Percentiles rank a stretch among this genome's conserved stretches.
Conservation (phyloP, 305 asterid genomes). For the Fraxinus nigra region DNA sequence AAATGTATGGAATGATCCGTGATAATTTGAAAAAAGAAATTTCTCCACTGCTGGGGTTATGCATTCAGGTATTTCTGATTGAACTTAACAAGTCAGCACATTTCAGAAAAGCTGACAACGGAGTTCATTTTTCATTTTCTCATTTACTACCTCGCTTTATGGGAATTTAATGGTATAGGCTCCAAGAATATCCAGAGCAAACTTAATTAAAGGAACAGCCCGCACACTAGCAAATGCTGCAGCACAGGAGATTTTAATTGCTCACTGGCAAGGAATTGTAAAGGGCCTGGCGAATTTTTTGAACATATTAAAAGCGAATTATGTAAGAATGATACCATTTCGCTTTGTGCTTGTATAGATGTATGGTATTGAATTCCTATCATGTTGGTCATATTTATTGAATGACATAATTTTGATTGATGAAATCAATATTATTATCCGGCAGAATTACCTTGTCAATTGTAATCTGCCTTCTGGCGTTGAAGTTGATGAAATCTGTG, state of each 20-base stretch:
- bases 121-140: constrained; percentile 13
- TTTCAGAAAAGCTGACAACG: constrained; percentile 16
- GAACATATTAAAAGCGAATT: constrained; percentile 67
- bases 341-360: constrained; percentile 3
- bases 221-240: constrained; percentile 82
- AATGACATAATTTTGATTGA: background rate
- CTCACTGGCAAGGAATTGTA: constrained; percentile 98
- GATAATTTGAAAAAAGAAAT: constrained; percentile 96
- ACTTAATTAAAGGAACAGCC: constrained; percentile 76
- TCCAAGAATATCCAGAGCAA: constrained; percentile 90
- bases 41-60: constrained; percentile 79
- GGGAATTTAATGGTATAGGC: constrained; percentile 52
- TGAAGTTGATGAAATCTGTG: background rate
- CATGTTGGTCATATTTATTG: background rate
- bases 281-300: constrained; percentile 68
- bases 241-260: constrained; percentile 84
- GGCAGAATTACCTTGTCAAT: background rate
- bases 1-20: constrained; percentile 91
- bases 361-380: background rate
- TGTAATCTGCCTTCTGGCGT: background rate
- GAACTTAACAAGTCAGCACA: background rate
- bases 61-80: constrained; percentile 72
- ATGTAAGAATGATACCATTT: constrained; percentile 42
- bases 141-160: background rate
- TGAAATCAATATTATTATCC: background rate